Evolutionary conservation across 345 rosid species (phyloP), one percentile per base, ranked within the genome.

Genomic region (Erucastrum elatum): DNA sequence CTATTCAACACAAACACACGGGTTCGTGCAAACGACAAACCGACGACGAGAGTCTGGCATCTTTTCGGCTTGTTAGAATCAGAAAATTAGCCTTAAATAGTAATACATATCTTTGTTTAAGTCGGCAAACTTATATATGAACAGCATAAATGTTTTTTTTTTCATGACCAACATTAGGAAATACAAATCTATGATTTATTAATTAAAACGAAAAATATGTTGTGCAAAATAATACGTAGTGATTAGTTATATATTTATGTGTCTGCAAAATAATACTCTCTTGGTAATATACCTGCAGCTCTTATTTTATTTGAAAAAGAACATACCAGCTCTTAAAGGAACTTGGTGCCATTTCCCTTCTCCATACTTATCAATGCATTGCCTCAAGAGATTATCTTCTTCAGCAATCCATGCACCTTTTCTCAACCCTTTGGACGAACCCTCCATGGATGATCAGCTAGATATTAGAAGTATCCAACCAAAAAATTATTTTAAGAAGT

Each of bases 341-440:
- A 85, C 81, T 66, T 64, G 86, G 21, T 82, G 84, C 90, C 90
- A 87, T 69, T 72, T 72, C 41, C 84, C 87, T 81, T 87, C 90
- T 4, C 88, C 90, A 70, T 77, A 72, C n/a, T 27, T 56, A 13
- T 65, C 80, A 59, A 84, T 53, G 75, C 89, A 83, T 5, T 74
- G 70, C 65, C 79, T 79, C 11, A 88, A 79, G 27, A 84, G 88
- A 59, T 21, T 51, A 44, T 87, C 92, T 85, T 87, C 92, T 70
- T 83, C 87, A 55, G 70, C 68, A 9, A 85, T 83, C 87, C 92
- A 87, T 30, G 85, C 73, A 29, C 90, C 92, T 83, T 84, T 88
- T 44, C 85, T 83, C 30, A 87, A 46, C 10, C 81, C 78, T 1
- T 65, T 33, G 2, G 72, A 21, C 3, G 41, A 15, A 1, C 70